These are phyloP conservation scores for Cercospora zeae-maydis DNA, from an alignment of 2,329 filamentous ascomycete species.

Conservation along the genomic window DNA sequence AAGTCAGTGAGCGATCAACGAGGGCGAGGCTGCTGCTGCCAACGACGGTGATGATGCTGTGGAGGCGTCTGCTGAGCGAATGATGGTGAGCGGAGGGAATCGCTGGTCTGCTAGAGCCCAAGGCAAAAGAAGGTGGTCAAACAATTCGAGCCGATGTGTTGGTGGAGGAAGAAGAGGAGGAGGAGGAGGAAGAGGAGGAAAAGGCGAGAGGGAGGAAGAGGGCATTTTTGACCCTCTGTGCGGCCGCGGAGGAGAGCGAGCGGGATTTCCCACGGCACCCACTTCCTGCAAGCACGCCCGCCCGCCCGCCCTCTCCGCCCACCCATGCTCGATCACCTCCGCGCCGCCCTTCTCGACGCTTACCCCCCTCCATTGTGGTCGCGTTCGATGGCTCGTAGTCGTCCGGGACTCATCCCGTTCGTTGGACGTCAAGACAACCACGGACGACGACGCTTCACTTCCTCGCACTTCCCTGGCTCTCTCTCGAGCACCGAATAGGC, in stretches of 20 bases:
- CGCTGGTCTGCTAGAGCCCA: not conserved
- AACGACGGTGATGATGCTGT: constrained; percentile 4
- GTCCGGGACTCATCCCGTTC: not conserved
- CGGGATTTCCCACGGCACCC: not conserved
- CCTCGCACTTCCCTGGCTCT: not conserved
- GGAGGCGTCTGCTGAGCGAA: not conserved
- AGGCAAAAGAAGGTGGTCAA: not conserved
- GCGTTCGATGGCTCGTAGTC: not conserved
- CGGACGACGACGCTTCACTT: not conserved
- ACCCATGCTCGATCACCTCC: not conserved
- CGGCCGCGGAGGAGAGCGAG: not conserved
- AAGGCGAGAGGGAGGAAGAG: not conserved
- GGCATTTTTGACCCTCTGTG: not conserved
- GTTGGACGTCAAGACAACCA: not conserved
- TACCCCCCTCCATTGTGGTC: not conserved
- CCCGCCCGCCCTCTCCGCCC: not conserved
- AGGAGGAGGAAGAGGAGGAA: constrained; percentile 6
- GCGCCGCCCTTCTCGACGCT: not conserved
- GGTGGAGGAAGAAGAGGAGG: not conserved
- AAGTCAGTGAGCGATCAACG: not conserved
- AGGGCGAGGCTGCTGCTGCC: not conserved
- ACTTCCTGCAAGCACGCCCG: not conserved
- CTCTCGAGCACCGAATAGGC: not conserved
- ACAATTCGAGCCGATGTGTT: not conserved
- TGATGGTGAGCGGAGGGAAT: not conserved